Base-by-base conservation (phyloP, 345 rosid genomes). In the Microthlaspi erraticum region DNA sequence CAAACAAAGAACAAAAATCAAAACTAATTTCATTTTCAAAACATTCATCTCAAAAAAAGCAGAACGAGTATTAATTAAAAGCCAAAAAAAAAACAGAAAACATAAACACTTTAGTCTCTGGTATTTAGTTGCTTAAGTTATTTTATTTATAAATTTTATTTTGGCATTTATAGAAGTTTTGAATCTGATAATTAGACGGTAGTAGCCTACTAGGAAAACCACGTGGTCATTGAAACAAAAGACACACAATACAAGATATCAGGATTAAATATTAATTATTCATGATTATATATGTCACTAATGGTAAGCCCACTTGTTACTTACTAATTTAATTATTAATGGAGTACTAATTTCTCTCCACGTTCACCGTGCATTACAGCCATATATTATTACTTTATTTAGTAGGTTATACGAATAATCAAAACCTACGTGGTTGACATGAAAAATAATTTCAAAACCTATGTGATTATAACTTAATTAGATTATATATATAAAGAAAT, bases 381-480 rank as follows among this genome's bases (percentile, higher is more conserved):
- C 64, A 68, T 60, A 68, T 53, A 61, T 31, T 53, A 54, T 19
- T 75, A 54, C 8, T 54, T 75, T 75, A 68, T 16, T 42, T 42
- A 42, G 44, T 60, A 67, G 70, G 64, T 61, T 62, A 46, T 38
- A 51, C 29, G 70, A 68, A 68, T 60, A 74, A 60, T 60, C 78
- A 67, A 74, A 66, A 66, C 73, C 68, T 59, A 74, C 39, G 14
- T 74, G 78, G 72, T 66, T 65, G 77, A 73, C 71, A 32, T 2
- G 33, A 3, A 26, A 17, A 10, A 38, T 61, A 48, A 26, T 26
- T 54, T 72, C 56, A 64, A 38, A 64, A 31, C 44, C 26, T 73
- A 65, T 65, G 38, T 65, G 60, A 49, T 50, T 51, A 10, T 18
- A 74, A 34, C 41, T 51, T 32, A 32, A 59, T 33, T 9, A 51